These are phyloP conservation scores for Somion occarium DNA, from an alignment of 1,284 basidiomycete species.

Conservation along the genomic window DNA sequence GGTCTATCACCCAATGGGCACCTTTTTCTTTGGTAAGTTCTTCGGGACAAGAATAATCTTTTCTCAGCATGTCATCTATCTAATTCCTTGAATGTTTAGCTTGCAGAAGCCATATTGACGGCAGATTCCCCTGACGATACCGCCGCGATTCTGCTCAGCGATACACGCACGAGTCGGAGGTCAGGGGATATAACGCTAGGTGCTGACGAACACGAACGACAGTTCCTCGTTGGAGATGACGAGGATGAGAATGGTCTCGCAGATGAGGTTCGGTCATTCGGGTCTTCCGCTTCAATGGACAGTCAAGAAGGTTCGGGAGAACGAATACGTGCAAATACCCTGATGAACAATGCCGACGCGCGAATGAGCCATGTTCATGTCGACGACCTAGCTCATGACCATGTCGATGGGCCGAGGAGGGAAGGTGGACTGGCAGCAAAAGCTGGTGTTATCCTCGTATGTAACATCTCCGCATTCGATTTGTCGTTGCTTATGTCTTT, in stretches of 20 bases:
- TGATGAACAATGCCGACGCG: conserved; percentile 43
- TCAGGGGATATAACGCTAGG: conserved; percentile 11
- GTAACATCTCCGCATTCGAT: no score
- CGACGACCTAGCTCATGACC: conserved; percentile 15
- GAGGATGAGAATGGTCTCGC: conserved; percentile 30
- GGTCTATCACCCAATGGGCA: conserved; percentile 79
- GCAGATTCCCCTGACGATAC: conserved; percentile 40
- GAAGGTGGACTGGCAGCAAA: conserved; percentile 40
- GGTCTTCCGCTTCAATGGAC: conserved; percentile 26
- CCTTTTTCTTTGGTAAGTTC: conserved; percentile 67
- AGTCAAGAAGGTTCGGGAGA: conserved; percentile 26
- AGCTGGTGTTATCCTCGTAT: conserved; percentile 85
- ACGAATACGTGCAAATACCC: conserved; percentile 19
- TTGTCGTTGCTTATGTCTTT: conserved; percentile 6
- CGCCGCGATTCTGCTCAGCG: conserved; percentile 47
- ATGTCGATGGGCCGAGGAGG: conserved; percentile 4
- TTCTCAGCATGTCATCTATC: neutral
- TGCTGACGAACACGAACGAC: conserved; percentile 24
- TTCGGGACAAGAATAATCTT: neutral
- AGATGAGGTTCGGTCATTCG: conserved; percentile 28
- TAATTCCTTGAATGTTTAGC: conserved; percentile 33
- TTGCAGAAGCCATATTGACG: conserved; percentile 68
- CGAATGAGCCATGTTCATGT: conserved; percentile 37
- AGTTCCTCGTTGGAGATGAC: conserved; percentile 31
- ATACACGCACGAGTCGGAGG: conserved; percentile 26